Percentiles rank a stretch among this genome's conserved stretches.
Conservation (phyloP, 306 rosid species). For the Ziziphus jujuba region DNA sequence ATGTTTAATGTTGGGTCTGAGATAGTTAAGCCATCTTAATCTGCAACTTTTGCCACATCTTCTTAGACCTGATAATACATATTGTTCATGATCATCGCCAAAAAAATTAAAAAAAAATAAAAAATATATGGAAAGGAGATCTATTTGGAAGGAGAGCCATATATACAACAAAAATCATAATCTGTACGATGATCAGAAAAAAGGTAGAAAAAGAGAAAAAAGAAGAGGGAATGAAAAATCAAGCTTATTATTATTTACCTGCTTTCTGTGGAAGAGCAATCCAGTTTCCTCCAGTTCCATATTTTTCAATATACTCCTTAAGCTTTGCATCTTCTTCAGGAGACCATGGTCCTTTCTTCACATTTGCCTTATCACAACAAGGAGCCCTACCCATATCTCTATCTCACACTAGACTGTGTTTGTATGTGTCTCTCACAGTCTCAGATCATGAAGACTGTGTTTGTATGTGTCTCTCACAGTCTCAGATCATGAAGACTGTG, state of each 20-base stretch:
- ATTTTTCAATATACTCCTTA: conserved; percentile 56
- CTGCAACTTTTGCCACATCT: conserved; percentile 98
- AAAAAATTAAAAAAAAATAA: too few relatives aligned
- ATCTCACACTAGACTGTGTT: conserved; percentile 3
- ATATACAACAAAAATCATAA: conserved; percentile 24
- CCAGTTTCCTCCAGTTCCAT: conserved; percentile 96
- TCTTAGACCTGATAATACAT: conserved; percentile 54
- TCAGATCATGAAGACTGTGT: not conserved
- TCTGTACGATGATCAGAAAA: not conserved
- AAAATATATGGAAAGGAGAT: too few relatives aligned
- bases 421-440: conserved; percentile 8
- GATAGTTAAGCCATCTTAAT: conserved; percentile 93
- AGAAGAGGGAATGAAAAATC: not conserved
- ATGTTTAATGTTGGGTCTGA: conserved; percentile 86
- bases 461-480: conserved; percentile 7
- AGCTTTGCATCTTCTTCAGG: conserved; percentile 92
- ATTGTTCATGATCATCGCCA: too few relatives aligned
- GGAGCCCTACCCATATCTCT: conserved; percentile 89
- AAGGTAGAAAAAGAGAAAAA: too few relatives aligned
- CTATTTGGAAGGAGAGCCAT: too few relatives aligned
- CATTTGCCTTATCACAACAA: conserved; percentile 91
- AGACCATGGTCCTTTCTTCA: conserved; percentile 97
- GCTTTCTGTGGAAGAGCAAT: conserved; percentile 86
- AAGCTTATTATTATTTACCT: conserved; percentile 34
- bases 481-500: not conserved